These are phyloP conservation scores for Albizia julibrissin DNA, from an alignment of 306 rosid species.

Conservation along the genomic window DNA sequence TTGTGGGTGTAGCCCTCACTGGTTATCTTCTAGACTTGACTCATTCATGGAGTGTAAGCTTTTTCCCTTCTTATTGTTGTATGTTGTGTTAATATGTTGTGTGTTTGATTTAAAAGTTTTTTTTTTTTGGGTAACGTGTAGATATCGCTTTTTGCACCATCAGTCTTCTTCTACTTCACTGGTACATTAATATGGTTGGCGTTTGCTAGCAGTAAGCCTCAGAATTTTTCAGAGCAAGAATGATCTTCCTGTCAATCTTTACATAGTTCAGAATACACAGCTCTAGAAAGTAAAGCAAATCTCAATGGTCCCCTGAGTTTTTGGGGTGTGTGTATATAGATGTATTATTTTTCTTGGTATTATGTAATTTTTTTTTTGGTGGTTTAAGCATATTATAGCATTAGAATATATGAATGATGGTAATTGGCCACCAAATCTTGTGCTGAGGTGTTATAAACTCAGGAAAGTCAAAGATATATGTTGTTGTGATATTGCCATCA, in stretches of 20 bases:
- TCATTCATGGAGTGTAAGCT: constrained; percentile 99
- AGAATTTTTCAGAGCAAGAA: constrained; percentile 60
- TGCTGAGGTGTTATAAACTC: constrained; percentile 23
- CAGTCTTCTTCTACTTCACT: constrained; percentile 93
- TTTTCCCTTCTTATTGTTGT: constrained; percentile 7
- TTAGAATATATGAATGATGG: constrained; percentile 25
- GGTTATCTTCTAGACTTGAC: constrained; percentile 92
- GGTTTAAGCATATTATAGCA: not conserved
- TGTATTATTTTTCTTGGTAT: not conserved
- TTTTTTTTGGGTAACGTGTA: constrained; percentile 32
- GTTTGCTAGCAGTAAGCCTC: constrained; percentile 97
- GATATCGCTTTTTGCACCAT: constrained; percentile 87
- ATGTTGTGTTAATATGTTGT: not conserved
- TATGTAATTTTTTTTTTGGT: not conserved
- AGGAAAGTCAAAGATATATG: constrained; percentile 35
- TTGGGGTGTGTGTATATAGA: not conserved
- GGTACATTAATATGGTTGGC: constrained; percentile 82
- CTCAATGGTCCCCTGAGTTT: constrained; percentile 31
- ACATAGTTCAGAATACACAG: constrained; percentile 31
- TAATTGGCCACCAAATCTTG: constrained; percentile 39
- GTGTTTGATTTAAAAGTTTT: constrained; percentile 17
- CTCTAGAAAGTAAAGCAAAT: constrained; percentile 31
- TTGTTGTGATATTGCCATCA: constrained; percentile 26
- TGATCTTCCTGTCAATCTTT: constrained; percentile 39
- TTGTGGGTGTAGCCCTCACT: constrained; percentile 90